Conservation (phyloP, 495 filamentous ascomycete genomes). For the Acidiella bohemica region DNA sequence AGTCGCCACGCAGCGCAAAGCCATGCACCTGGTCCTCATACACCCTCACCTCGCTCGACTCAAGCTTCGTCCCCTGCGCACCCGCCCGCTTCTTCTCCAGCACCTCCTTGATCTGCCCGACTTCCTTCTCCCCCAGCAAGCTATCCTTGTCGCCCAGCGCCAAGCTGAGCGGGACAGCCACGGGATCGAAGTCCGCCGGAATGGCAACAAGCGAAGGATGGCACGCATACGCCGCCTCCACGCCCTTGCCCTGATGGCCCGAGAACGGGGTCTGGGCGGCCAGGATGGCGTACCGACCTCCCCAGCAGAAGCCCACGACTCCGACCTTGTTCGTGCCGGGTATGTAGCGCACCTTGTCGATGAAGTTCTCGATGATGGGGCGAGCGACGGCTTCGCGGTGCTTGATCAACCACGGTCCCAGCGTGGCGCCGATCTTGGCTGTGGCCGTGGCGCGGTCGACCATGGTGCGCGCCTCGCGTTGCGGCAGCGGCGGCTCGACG, state of each 20-base stretch:
- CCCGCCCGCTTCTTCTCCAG: conserved; percentile 24
- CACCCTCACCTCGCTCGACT: conserved; percentile 28
- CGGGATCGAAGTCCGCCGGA: conserved; percentile 22
- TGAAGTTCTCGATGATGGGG: conserved; percentile 25
- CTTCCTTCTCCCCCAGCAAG: conserved; percentile 19
- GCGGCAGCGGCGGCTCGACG: conserved; percentile 22
- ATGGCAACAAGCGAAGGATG: conserved; percentile 24
- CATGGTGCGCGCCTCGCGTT: conserved; percentile 17
- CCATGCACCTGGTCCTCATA: conserved; percentile 36
- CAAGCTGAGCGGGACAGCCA: conserved; percentile 20
- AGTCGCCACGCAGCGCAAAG: conserved; percentile 33
- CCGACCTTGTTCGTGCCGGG: conserved; percentile 26
- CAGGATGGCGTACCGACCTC: conserved; percentile 24
- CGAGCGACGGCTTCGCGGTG: conserved; percentile 24
- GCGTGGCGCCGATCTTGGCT: conserved; percentile 21
- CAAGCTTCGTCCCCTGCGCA: conserved; percentile 10
- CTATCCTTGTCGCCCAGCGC: conserved; percentile 24
- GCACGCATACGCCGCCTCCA: conserved; percentile 24
- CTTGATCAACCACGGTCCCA: conserved; percentile 22
- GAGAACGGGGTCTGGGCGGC: conserved; percentile 10
- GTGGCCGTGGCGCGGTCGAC: conserved; percentile 16
- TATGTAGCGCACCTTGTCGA: conserved; percentile 19
- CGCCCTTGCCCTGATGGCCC: conserved; percentile 5
- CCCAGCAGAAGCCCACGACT: conserved; percentile 27
- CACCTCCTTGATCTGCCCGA: conserved; percentile 23